These are phyloP conservation scores for Hyphopichia fennica DNA, from an alignment of 1,139 yeast genomes.

Conservation along the genomic window DNA sequence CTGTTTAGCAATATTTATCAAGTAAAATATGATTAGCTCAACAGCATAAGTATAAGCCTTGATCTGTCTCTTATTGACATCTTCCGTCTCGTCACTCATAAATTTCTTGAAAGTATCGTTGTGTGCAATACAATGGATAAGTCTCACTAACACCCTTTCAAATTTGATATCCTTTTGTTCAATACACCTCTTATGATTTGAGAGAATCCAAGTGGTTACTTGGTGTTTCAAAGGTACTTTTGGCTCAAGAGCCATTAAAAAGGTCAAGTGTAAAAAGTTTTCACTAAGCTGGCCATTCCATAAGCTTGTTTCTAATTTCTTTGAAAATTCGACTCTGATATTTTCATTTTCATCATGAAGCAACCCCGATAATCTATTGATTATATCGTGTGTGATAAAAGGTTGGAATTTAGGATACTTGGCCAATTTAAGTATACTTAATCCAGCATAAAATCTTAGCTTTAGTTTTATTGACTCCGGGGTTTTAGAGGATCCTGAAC, in stretches of 20 bases:
- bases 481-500: constrained; percentile 53
- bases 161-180: constrained; percentile 44
- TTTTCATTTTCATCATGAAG: constrained; percentile 65
- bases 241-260: constrained; percentile 79
- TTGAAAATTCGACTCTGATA: constrained; percentile 57
- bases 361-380: constrained; percentile 56
- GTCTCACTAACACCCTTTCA: constrained; percentile 66
- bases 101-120: constrained; percentile 58
- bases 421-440: constrained; percentile 64
- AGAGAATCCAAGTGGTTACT: constrained; percentile 71
- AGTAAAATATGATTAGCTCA: constrained; percentile 59
- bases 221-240: constrained; percentile 46
- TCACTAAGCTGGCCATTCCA: constrained; percentile 58
- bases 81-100: constrained; percentile 10
- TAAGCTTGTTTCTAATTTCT: constrained; percentile 52
- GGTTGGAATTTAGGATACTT: constrained; percentile 52
- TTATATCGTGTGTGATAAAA: constrained; percentile 50
- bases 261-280: constrained; percentile 64
- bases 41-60: constrained; percentile 53
- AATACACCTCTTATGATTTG: constrained; percentile 51
- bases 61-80: constrained; percentile 17
- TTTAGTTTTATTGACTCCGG: constrained; percentile 62
- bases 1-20: constrained; percentile 59
- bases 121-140: constrained; percentile 72
- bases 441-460: constrained; percentile 69